Conservation (phyloP, 1,139 yeast species). For the Hansenula sp. region DNA sequence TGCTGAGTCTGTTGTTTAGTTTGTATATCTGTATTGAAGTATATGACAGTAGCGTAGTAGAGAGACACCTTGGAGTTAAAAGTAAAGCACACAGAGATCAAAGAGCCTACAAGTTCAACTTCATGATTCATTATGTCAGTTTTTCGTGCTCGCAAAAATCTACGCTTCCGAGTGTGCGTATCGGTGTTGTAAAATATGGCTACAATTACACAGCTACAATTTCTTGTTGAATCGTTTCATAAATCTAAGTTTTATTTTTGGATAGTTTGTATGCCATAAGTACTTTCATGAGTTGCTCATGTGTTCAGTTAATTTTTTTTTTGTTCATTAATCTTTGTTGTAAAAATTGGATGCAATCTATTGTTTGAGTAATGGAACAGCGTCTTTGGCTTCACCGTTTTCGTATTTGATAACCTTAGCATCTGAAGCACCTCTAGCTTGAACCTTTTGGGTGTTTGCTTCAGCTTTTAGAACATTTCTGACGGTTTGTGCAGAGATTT, state of each 20-base stretch:
- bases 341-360: constrained; percentile 6
- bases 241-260: no score
- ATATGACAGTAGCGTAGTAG: no score
- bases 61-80: no score
- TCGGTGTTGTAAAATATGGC: not conserved
- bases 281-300: not conserved
- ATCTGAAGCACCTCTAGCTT: constrained; percentile 67
- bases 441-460: constrained; percentile 67
- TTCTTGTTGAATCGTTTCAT: not conserved
- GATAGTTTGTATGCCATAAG: not conserved
- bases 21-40: no score
- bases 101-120: no score
- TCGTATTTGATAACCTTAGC: constrained; percentile 70
- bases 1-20: constrained; percentile 1
- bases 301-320: not conserved
- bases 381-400: constrained; percentile 52
- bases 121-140: no score
- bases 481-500: constrained; percentile 86
- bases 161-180: constrained; percentile 1
- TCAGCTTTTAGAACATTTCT: constrained; percentile 91
- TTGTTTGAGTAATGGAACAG: constrained; percentile 27
- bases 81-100: no score
- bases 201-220: no score
- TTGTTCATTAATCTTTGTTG: not conserved
- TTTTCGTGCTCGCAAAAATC: not conserved